Conservation (phyloP, 1,284 basidiomycete species). For the Megacollybia platyphylla region DNA sequence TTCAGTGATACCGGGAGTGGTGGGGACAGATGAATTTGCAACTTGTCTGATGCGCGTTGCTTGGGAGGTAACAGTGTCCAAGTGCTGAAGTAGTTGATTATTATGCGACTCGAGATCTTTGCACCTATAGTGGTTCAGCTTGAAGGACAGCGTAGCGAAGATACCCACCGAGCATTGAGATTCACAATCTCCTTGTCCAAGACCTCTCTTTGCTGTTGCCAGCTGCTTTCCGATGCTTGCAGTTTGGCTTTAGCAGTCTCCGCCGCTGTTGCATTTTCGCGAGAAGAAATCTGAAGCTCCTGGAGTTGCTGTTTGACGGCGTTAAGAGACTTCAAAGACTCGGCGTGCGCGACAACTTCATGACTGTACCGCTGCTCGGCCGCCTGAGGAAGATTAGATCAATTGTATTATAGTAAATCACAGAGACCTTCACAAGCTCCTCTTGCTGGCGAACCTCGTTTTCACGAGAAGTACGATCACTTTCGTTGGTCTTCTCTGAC, state of each 20-base stretch:
- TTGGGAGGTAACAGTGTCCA: constrained; percentile 77
- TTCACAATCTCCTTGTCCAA: constrained; percentile 70
- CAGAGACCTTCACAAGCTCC: constrained; percentile 52
- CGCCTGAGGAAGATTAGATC: constrained; percentile 24
- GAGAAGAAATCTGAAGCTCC: constrained; percentile 32
- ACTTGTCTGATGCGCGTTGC: constrained; percentile 67
- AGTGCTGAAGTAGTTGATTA: constrained; percentile 66
- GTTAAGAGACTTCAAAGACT: constrained; percentile 64
- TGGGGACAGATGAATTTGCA: constrained; percentile 31
- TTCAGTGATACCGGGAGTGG: constrained; percentile 15
- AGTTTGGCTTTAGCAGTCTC: constrained; percentile 72
- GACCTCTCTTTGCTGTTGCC: constrained; percentile 65
- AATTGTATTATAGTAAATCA: neutral
- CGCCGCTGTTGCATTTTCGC: constrained; percentile 44
- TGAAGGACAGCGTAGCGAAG: neutral
- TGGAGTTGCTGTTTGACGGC: constrained; percentile 52
- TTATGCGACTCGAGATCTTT: constrained; percentile 75
- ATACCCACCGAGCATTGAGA: constrained; percentile 49
- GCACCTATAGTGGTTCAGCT: constrained; percentile 28
- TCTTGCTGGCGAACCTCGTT: constrained; percentile 53
- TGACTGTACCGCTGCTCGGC: constrained; percentile 74
- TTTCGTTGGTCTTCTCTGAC: constrained; percentile 53
- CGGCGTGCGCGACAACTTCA: constrained; percentile 75
- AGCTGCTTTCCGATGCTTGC: constrained; percentile 58
- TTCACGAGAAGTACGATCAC: constrained; percentile 50